These are phyloP conservation scores for Aspergillus luchuensis DNA, from an alignment of 2,329 filamentous ascomycete species.

Conservation along the genomic window DNA sequence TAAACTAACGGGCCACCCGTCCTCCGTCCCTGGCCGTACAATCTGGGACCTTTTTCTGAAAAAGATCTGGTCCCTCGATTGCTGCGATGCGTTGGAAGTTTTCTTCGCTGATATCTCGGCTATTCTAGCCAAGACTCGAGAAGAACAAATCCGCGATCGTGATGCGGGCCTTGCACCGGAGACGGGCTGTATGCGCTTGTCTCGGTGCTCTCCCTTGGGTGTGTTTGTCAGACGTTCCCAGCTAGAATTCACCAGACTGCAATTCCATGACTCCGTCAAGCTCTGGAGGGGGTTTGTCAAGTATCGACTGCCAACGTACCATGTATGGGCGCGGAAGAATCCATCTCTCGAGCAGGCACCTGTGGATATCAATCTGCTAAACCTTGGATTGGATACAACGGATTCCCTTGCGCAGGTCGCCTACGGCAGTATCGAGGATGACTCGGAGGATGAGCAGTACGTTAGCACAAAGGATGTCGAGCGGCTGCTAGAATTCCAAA, in stretches of 20 bases:
- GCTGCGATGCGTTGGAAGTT: slow-evolving; percentile 73
- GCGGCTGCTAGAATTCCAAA: slow-evolving; percentile 80
- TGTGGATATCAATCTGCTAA: slow-evolving; percentile 64
- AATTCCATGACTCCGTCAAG: slow-evolving; percentile 74
- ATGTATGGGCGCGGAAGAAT: slow-evolving; percentile 59
- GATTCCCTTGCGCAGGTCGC: slow-evolving; percentile 53
- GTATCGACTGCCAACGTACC: slow-evolving; percentile 75
- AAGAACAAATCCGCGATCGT: slow-evolving; percentile 59
- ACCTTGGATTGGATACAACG: slow-evolving; percentile 57
- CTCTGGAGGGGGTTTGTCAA: slow-evolving; percentile 82
- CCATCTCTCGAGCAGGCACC: slow-evolving; percentile 50
- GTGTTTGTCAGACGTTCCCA: slow-evolving; percentile 74
- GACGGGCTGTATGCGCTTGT: slow-evolving; percentile 60
- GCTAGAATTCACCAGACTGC: slow-evolving; percentile 77
- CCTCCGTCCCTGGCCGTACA: slow-evolving; percentile 69
- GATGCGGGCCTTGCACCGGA: slow-evolving; percentile 56
- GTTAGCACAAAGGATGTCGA: slow-evolving; percentile 80
- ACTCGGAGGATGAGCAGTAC: slow-evolving; percentile 43
- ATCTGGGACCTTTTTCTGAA: slow-evolving; percentile 85
- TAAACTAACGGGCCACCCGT: slow-evolving; percentile 48
- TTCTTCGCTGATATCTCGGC: slow-evolving; percentile 67
- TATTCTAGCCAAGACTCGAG: slow-evolving; percentile 64
- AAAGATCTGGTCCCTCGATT: slow-evolving; percentile 81
- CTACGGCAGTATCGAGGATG: slow-evolving; percentile 52
- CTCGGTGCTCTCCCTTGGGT: slow-evolving; percentile 76